Percentiles rank a stretch among this genome's conserved stretches.
phyloP scores from a whole-genome alignment of 495 filamentous ascomycete genomes.

The Penicillium longicatenatum region DNA sequence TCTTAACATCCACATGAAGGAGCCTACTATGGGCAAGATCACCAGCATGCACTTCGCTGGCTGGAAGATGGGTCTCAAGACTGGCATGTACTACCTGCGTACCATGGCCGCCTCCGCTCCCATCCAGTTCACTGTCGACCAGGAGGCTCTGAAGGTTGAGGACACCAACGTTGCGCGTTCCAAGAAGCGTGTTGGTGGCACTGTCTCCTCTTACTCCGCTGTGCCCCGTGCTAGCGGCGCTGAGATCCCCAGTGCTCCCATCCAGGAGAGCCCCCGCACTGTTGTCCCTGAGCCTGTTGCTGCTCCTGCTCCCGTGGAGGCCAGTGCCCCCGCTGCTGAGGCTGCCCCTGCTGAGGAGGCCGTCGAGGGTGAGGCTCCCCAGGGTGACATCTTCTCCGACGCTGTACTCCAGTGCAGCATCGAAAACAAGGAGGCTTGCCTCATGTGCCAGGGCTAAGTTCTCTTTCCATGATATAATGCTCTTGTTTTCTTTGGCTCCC shows the following conservation, averaged over 20 bases:
- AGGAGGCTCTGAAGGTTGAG: conserved; percentile 86
- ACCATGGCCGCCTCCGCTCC: conserved; percentile 96
- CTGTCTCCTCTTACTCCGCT: conserved; percentile 52
- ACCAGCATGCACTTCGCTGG: conserved; percentile 99
- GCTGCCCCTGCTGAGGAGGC: conserved; percentile 60
- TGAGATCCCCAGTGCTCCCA: conserved; percentile 21
- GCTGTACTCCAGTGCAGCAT: conserved; percentile 91
- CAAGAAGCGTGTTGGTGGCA: conserved; percentile 62
- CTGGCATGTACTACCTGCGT: conserved; percentile 99
- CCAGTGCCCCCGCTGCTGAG: conserved; percentile 39
- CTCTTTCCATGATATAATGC: conserved; percentile 17
- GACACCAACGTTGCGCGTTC: conserved; percentile 78
- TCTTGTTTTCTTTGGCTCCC: conserved; percentile 4
- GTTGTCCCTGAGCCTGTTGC: conserved; percentile 68
- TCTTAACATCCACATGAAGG: conserved; percentile 98
- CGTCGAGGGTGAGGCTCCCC: conserved; percentile 50
- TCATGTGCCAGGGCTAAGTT: conserved; percentile 84
- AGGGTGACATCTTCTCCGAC: conserved; percentile 87
- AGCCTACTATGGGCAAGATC: conserved; percentile 99
- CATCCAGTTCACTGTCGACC: conserved; percentile 99
- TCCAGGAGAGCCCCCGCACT: conserved; percentile 67
- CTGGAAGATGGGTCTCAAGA: conserved; percentile 99
- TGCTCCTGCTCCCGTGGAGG: conserved; percentile 30
- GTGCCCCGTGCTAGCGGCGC: conserved; percentile 58
- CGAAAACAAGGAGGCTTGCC: conserved; percentile 83